Conservation (phyloP, 2,329 filamentous ascomycete genomes). For the Leptodontidium sp. region DNA sequence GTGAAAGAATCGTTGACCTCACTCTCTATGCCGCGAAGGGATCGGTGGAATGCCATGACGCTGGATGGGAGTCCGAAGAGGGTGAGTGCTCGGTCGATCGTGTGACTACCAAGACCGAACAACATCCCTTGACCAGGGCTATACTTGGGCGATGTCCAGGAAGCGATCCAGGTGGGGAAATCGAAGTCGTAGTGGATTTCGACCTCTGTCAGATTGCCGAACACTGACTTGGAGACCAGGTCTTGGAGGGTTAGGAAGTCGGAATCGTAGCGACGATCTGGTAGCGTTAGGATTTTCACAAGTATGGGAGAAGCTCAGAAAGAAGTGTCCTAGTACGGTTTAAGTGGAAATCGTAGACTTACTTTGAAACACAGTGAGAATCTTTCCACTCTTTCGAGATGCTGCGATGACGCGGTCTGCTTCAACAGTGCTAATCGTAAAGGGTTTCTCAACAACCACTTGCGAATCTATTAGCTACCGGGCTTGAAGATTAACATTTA, state of each 20-base stretch:
- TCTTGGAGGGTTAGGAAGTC: constrained; percentile 49
- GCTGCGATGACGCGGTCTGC: constrained; percentile 47
- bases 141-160: constrained; percentile 47
- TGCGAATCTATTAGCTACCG: neutral
- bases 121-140: constrained; percentile 52
- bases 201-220: constrained; percentile 47
- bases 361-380: constrained; percentile 51
- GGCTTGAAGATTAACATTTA: too few species aligned
- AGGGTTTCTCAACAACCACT: constrained; percentile 52
- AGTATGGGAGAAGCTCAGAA: neutral
- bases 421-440: constrained; percentile 47
- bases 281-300: constrained; percentile 4
- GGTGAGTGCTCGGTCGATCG: constrained; percentile 49
- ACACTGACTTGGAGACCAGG: constrained; percentile 37
- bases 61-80: constrained; percentile 48
- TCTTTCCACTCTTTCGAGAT: constrained; percentile 43
- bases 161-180: constrained; percentile 50
- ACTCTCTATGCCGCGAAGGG: constrained; percentile 41
- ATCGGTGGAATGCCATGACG: constrained; percentile 46
- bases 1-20: constrained; percentile 49
- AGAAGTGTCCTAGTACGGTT: neutral
- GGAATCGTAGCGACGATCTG: constrained; percentile 49
- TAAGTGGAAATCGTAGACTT: constrained; percentile 14
- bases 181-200: constrained; percentile 51
- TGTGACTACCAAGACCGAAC: constrained; percentile 53